Evolutionary conservation across 2,329 filamentous ascomycete species (phyloP), one percentile per base, ranked within the genome.

Genomic region (Verticillium alfalfae): DNA sequence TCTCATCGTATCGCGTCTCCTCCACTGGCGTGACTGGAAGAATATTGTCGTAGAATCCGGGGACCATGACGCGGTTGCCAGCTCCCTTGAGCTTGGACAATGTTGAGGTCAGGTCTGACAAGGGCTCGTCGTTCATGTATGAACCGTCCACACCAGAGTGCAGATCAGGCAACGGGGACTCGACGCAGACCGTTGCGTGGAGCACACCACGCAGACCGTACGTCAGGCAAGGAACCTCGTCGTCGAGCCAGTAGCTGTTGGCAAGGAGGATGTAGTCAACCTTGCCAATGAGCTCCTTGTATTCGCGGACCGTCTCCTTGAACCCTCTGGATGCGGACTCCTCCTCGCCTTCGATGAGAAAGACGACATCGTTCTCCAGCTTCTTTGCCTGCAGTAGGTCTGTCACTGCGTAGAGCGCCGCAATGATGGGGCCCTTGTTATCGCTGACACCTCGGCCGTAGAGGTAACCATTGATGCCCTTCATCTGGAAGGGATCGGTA

Each of bases 201-300:
- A 99, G 88, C 34, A 99, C 94, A 31, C 95, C 95, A 57, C 95
- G 87, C 7, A 98, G 83, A 1, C 95, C 95, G 65, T 99, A 99
- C 0, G 95, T 99, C 62, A 99, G 78, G 72, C 95, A 99, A 0
- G 95, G 95, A 2, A 96, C 93, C 67, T 96, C 90, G 70, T 99
- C 94, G 71, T 98, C 93, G 1, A 99, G 83, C 95, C 95, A 99
- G 79, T 99, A 99, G 75, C 93, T 97, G 79, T 99, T 99, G 26
- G 95, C 94, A 41, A 99, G 80, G 37, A 99, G 79, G 61, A 99
- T 95, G 81, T 95, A 98, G 75, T 99, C 94, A 2, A 99, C 88
- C 10, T 91, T 82, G 1, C 95, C 95, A 67, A 99, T 97, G 31
- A 92, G 82, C 15, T 88, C 82, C 73, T 96, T 96, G 75, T 95